phyloP scores from a whole-genome alignment of 78 protist species.

The Planoprotostelium fungivorum region DNA sequence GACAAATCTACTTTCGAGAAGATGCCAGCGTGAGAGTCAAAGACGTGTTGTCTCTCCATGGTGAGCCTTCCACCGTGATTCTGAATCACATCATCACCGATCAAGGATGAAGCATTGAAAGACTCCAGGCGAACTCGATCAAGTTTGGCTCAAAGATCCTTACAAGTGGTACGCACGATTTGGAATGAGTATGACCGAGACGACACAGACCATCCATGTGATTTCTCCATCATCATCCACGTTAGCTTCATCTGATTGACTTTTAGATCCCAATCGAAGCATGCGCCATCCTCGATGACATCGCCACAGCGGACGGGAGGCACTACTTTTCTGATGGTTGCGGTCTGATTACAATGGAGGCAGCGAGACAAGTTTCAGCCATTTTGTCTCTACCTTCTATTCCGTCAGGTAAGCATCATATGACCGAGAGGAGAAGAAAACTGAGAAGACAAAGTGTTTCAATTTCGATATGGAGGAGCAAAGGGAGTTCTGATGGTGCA shows the following conservation, averaged over 20 bases:
- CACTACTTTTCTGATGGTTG: neutral
- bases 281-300: neutral
- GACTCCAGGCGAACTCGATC: neutral
- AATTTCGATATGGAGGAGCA: neutral
- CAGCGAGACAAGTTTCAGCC: neutral
- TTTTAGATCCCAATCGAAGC: neutral
- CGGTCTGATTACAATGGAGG: neutral
- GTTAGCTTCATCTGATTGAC: too few species aligned
- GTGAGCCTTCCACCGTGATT: too few species aligned
- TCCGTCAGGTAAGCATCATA: neutral
- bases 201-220: neutral
- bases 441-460: too few species aligned
- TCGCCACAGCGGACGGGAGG: neutral
- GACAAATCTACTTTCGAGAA: neutral
- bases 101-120: neutral
- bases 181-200: neutral
- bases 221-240: too few species aligned
- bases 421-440: too few species aligned
- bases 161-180: neutral
- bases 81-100: neutral
- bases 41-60: neutral
- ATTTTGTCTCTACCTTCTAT: neutral
- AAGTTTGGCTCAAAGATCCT: neutral
- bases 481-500: neutral
- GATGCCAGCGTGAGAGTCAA: neutral